Conservation (phyloP, 805 yeast species). For the Metschnikowia gelsemii region DNA sequence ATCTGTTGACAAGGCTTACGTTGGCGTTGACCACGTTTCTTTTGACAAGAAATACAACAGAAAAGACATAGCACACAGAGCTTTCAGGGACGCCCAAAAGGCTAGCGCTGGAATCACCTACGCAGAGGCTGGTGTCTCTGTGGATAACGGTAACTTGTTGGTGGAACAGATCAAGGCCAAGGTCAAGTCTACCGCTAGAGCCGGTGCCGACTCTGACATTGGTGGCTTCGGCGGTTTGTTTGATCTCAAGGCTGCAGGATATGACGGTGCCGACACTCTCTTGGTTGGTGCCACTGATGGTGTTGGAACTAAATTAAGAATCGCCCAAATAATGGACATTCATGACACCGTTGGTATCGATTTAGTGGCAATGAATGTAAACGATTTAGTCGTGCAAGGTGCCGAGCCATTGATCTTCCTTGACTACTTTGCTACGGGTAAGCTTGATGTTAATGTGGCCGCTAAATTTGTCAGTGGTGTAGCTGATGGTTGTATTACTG, state of each 20-base stretch:
- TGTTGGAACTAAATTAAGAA: slow-evolving; percentile 94
- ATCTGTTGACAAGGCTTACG: slow-evolving; percentile 84
- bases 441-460: slow-evolving; percentile 79
- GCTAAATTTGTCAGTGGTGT: slow-evolving; percentile 91
- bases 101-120: slow-evolving; percentile 61
- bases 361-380: slow-evolving; percentile 98
- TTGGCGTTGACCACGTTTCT: slow-evolving; percentile 73
- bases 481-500: slow-evolving; percentile 90
- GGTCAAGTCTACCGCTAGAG: slow-evolving; percentile 89
- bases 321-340: slow-evolving; percentile 85
- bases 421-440: slow-evolving; percentile 95
- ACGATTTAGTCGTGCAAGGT: slow-evolving; percentile 97
- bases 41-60: slow-evolving; percentile 81
- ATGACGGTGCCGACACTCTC: slow-evolving; percentile 71
- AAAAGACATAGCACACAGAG: slow-evolving; percentile 93
- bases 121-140: slow-evolving; percentile 96
- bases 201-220: slow-evolving; percentile 96
- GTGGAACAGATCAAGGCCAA: slow-evolving; percentile 87
- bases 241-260: slow-evolving; percentile 87
- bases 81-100: slow-evolving; percentile 59
- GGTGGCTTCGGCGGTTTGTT: slow-evolving; percentile 99
- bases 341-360: slow-evolving; percentile 99
- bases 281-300: slow-evolving; percentile 98
- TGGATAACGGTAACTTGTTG: slow-evolving; percentile 87
- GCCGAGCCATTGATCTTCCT: slow-evolving; percentile 95